Evolutionary conservation across 1,284 basidiomycete species (phyloP).

Genomic region (Singerocomus rubriflavus): DNA sequence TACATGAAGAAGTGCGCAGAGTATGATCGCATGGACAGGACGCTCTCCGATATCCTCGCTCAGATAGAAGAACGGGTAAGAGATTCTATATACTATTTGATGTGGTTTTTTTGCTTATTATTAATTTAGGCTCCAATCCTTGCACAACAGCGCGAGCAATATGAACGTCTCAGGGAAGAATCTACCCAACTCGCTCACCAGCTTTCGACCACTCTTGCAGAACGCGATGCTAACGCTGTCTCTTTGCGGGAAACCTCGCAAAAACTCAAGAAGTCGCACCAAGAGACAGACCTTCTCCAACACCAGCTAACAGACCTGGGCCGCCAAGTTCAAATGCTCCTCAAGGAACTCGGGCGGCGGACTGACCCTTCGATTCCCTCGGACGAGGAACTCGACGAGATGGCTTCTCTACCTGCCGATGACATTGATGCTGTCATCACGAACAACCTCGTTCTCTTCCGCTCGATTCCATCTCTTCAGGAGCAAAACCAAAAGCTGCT

Average conservation of each 20-base stretch:
- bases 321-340: conserved; percentile 78
- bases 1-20: conserved; percentile 75
- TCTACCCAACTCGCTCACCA: conserved; percentile 78
- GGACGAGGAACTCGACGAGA: conserved; percentile 64
- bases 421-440: conserved; percentile 81
- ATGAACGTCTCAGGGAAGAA: conserved; percentile 75
- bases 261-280: conserved; percentile 56
- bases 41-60: conserved; percentile 67
- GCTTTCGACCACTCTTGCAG: conserved; percentile 67
- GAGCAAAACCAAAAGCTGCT: conserved; percentile 89
- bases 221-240: conserved; percentile 55
- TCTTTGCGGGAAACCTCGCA: conserved; percentile 57
- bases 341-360: conserved; percentile 75
- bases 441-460: conserved; percentile 87
- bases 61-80: conserved; percentile 88
- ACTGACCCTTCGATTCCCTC: conserved; percentile 80
- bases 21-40: conserved; percentile 77
- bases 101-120: neutral
- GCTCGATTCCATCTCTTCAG: conserved; percentile 76
- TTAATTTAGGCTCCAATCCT: conserved; percentile 77
- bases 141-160: conserved; percentile 82
- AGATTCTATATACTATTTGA: conserved; percentile 9
- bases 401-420: conserved; percentile 42
- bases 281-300: conserved; percentile 73
- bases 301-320: conserved; percentile 84